Evolutionary conservation across 495 filamentous ascomycete genomes (phyloP), one percentile per base, ranked within the genome.

Genomic region (Antarctomyces pellizariae): DNA sequence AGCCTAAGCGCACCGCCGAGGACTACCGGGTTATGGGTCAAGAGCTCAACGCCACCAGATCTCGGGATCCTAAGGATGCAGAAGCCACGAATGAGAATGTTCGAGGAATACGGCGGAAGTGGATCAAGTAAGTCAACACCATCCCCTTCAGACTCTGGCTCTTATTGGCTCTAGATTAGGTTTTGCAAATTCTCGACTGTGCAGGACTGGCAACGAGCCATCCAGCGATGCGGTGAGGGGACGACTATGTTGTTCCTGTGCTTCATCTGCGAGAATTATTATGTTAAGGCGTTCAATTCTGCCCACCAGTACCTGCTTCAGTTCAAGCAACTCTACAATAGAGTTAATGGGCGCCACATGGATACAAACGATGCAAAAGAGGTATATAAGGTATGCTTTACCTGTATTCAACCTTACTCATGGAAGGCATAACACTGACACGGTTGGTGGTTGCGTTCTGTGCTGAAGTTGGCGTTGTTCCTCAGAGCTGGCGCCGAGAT

Each of bases 311-410:
- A 21, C 19, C 10, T 21, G 19, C 19, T 21, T 6, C 10, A 6
- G 10, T 21, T 21, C 19, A 21, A 21, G 19, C 6, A 7, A 10
- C 19, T 21, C 7, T 21, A 21, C 19, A 21, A 21, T 21, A 6
- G 19, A 21, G 10, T 21, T 10, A 21, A 21, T 10, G 19, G 19
- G 7, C 10, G 6, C 19, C 19, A 21, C 10, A 21, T 21, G 19
- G 19, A 21, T 21, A 21, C 19, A 6, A 21, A 21, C 19, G 19
- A 21, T 21, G 19, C 19, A 21, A 10, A 21, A 21, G 19, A 21
- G 19, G 19, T 21, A 6, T 10, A 7, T 10, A 21, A 21, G 19
- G 19, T 21, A 21, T 21, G 19, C 6, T 21, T n/a, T n/a, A n/a
- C n/a, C n/a, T n/a, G n/a, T n/a, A n/a, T n/a, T n/a, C n/a, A n/a